Base-by-base conservation (phyloP, 805 yeast genomes). In the Myxozyma geophila region DNA sequence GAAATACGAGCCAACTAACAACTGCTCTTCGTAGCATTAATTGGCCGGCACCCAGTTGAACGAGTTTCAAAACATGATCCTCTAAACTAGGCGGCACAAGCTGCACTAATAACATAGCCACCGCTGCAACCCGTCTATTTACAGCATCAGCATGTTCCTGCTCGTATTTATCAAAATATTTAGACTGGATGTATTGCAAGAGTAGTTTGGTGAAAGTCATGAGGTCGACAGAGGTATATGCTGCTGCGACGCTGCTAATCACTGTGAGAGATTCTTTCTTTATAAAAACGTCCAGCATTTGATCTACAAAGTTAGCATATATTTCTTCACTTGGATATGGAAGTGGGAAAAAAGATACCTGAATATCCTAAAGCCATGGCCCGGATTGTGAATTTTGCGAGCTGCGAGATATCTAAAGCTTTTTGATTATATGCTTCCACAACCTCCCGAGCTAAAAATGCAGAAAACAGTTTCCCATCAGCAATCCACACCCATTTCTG, bases 401-500 rank as follows among this genome's bases (percentile, higher is more conserved):
- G 23, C 28, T n/a, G 19, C 12, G 51, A 5, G 1, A 36, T 17
- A 12, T 48, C 46, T 5, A 19, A 40, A 23, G 54, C 44, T 13
- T 51, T 47, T 6, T 15, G 41, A 12, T 35, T 19, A 19, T 28
- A 4, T 12, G 41, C 52, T 7, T 6, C 7, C 23, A 49, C 43
- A 44, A 59, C 21, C 39, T 58, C 66, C 12, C 15, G 37, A 9
- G 58, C 63, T 37, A 63, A 19, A 54, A 54, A 63, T n/a, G 39
- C 51, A 12, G 50, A 33, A 23, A 49, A 37, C 36, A 21, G 44
- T 21, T 50, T 51, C 0, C 63, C 63, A 54, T 58, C 58, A 21
- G 63, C 48, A 41, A 58, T 54, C 66, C 66, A 63, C n/a, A n/a
- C 40, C 66, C 66, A 63, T n/a, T 28, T 17, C 21, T 36, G 40